Conservation (phyloP, 2,329 filamentous ascomycete species). For the Tothia fuscella region DNA sequence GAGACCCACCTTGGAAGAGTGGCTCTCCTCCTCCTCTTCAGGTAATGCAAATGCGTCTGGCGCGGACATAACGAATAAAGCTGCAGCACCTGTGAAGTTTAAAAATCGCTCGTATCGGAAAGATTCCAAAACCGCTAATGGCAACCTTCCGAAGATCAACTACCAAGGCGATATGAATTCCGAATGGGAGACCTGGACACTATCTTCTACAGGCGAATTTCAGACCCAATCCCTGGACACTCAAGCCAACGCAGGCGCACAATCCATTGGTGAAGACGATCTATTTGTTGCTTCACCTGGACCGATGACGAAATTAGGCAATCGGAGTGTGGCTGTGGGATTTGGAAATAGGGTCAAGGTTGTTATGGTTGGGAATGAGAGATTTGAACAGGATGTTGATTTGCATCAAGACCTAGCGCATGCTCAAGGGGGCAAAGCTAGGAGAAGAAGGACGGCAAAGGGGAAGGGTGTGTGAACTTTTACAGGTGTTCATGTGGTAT, state of each 20-base stretch:
- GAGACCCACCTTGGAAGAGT: not conserved
- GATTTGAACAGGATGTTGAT: constrained; percentile 29
- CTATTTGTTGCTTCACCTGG: constrained; percentile 56
- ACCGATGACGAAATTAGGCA: constrained; percentile 51
- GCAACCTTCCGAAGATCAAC: not conserved
- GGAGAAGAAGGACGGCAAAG: constrained; percentile 2
- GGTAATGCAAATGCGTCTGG: not conserved
- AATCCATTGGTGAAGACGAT: constrained; percentile 32
- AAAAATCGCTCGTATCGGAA: not conserved
- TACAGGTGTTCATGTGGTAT: too few species aligned
- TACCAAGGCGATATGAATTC: too few species aligned
- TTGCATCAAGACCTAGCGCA: not conserved
- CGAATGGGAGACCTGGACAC: constrained; percentile 43
- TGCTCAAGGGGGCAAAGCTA: not conserved
- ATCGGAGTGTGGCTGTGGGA: constrained; percentile 53
- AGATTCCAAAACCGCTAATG: not conserved
- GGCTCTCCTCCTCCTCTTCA: not conserved
- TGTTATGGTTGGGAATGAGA: constrained; percentile 53
- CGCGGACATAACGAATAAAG: not conserved
- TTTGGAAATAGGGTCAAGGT: constrained; percentile 65
- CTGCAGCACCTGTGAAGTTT: not conserved
- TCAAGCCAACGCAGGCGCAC: constrained; percentile 14
- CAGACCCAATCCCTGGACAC: constrained; percentile 25
- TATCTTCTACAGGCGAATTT: constrained; percentile 36
- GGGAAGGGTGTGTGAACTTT: not conserved